Evolutionary conservation across 1,284 basidiomycete genomes (phyloP), one percentile per base, ranked within the genome.

Genomic region (Naganishia cerealis): DNA sequence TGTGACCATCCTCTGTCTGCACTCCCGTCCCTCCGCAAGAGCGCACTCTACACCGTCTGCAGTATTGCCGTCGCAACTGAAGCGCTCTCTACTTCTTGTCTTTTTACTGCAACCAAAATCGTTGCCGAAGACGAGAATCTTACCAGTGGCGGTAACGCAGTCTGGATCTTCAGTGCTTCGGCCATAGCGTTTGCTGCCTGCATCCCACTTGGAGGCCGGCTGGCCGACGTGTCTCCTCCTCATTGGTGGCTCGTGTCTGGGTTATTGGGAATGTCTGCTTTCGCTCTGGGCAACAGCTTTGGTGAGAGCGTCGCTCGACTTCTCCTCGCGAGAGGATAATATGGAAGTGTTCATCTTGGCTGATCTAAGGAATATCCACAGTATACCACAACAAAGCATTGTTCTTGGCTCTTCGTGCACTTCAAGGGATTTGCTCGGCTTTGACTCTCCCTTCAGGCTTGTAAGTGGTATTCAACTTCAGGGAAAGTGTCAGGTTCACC

Each of bases 211-310:
- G 73, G 74, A 2, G 78, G 78, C 10, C 71, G 77, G 50, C 71
- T 79, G 12, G 50, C 72, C 2, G 78, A 79, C 67, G 63, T 78
- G 13, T 77, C 75, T 71, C 77, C 75, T 0, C 75, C 76, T 40
- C 70, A 73, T 40, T 66, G 76, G 46, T 69, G 78, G 52, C 78
- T 78, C 66, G 72, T 74, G 46, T 68, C 13, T 29, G 78, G 78
- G 16, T 78, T 78, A 66, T 21, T 71, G 52, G 67, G 61, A 18
- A 61, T 78, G 7, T 76, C 75, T 42, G 65, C 75, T 48, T 61
- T 78, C 16, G 72, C 72, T 36, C 67, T 79, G 57, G 73, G 75
- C 50, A 73, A 69, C 13, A 74, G 73, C 12, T 78, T 77, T 67
- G 75, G 39, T 57, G 21, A 48, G 53, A n/a, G n/a, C n/a, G n/a